Conservation (phyloP, 2,329 filamentous ascomycete species). For the Xenosphaeropsis pyriputrescens region DNA sequence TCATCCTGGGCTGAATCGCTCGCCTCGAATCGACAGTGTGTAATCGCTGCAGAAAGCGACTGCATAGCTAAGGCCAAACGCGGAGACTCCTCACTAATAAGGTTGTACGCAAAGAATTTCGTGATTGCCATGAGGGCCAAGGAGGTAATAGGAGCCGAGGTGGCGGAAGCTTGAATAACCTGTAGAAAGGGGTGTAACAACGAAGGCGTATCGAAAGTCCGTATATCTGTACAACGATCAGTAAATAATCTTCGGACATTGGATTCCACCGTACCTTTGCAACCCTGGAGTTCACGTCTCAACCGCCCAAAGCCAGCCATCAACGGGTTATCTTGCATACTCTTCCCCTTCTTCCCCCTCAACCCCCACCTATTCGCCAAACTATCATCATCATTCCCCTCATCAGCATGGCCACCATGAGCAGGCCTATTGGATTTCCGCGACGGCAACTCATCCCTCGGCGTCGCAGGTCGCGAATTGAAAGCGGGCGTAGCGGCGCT, state of each 20-base stretch:
- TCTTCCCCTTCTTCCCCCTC: slow-evolving; percentile 88
- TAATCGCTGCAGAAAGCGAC: slow-evolving; percentile 83
- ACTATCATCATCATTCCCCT: slow-evolving; percentile 34
- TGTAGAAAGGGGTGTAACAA: slow-evolving; percentile 90
- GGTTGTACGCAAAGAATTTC: slow-evolving; percentile 92
- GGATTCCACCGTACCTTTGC: slow-evolving; percentile 45
- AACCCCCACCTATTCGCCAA: slow-evolving; percentile 82
- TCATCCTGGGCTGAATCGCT: slow-evolving; percentile 92
- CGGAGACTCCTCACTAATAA: slow-evolving; percentile 74
- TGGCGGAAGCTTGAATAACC: slow-evolving; percentile 91
- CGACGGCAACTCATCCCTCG: slow-evolving; percentile 12
- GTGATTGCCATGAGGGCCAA: slow-evolving; percentile 85
- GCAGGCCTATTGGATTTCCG: slow-evolving; percentile 11
- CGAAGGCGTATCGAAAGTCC: slow-evolving; percentile 74
- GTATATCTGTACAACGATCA: slow-evolving; percentile 49
- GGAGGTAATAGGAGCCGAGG: slow-evolving; percentile 90
- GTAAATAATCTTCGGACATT: slow-evolving; percentile 2
- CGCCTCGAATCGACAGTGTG: slow-evolving; percentile 93
- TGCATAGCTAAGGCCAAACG: slow-evolving; percentile 87
- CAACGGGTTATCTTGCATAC: slow-evolving; percentile 92
- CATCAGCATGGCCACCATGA: slow-evolving; percentile 14
- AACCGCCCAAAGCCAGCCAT: slow-evolving; percentile 90
- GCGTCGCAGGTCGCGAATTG: slow-evolving; percentile 30
- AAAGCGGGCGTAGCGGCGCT: slow-evolving; percentile 21
- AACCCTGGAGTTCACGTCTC: slow-evolving; percentile 72